These are phyloP conservation scores for Maudiozyma pseudohumilis DNA, from an alignment of 805 yeast species.

Conservation along the genomic window DNA sequence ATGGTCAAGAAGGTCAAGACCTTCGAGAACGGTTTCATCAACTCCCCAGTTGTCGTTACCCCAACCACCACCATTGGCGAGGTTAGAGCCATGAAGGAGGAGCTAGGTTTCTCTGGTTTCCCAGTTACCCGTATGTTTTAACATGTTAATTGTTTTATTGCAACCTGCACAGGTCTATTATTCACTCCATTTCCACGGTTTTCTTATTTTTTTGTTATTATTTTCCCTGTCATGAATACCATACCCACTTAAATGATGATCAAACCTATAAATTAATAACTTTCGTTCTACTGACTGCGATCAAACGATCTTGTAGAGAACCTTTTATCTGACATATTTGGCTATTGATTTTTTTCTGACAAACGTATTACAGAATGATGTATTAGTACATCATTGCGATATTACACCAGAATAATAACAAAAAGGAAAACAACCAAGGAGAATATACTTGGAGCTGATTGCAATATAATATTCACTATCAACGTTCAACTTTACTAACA, in stretches of 20 bases:
- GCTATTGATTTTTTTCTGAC: too few relatives aligned
- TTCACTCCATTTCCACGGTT: conserved; percentile 1
- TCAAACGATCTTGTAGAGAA: conserved; percentile 96
- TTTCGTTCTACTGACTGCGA: conserved; percentile 99
- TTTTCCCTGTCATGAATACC: neutral
- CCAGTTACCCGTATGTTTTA: conserved; percentile 95
- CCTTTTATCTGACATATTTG: conserved; percentile 20
- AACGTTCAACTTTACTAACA: too few relatives aligned
- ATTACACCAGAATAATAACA: too few relatives aligned
- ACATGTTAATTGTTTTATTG: conserved; percentile 4
- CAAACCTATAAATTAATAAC: conserved; percentile 47
- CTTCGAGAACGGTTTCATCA: conserved; percentile 95
- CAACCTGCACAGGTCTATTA: neutral
- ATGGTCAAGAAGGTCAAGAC: conserved; percentile 96
- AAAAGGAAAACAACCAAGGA: too few relatives aligned
- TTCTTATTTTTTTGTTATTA: neutral
- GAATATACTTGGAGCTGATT: too few relatives aligned
- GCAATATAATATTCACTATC: too few relatives aligned
- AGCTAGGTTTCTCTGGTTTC: conserved; percentile 90
- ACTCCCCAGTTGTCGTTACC: conserved; percentile 79
- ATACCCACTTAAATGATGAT: conserved; percentile 41
- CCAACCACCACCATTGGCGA: conserved; percentile 74
- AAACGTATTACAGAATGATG: too few relatives aligned
- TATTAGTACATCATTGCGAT: too few relatives aligned
- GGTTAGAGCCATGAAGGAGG: conserved; percentile 57